Percentiles rank a stretch among this genome's conserved stretches.
Conservation (phyloP, 805 yeast genomes). For the Candida broadrunensis region DNA sequence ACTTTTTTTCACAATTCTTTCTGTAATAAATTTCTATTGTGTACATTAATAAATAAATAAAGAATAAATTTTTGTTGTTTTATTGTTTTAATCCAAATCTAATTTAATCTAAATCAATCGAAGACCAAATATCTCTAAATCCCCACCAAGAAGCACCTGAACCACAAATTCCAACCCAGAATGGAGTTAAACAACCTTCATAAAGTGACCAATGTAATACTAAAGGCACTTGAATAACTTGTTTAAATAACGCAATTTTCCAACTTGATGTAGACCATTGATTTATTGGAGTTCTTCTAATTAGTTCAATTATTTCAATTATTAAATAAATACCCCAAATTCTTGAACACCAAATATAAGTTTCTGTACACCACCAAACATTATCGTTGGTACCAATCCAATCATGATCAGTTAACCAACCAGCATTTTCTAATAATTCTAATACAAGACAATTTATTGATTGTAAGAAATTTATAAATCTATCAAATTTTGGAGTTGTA, state of each 20-base stretch:
- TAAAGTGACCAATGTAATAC: slow-evolving; percentile 44
- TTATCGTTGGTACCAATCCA: slow-evolving; percentile 43
- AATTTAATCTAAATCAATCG: slow-evolving; percentile 24
- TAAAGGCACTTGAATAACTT: slow-evolving; percentile 38
- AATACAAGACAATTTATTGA: slow-evolving; percentile 38
- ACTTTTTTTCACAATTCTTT: no score
- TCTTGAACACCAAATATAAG: slow-evolving; percentile 43
- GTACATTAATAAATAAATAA: not conserved
- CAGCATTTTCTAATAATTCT: slow-evolving; percentile 41
- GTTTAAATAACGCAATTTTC: slow-evolving; percentile 34
- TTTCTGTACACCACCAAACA: slow-evolving; percentile 38
- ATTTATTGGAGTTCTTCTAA: slow-evolving; percentile 37
- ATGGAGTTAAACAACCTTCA: slow-evolving; percentile 43
- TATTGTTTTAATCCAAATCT: no score
- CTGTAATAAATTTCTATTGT: not conserved
- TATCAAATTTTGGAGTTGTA: slow-evolving; percentile 23
- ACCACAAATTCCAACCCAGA: slow-evolving; percentile 48
- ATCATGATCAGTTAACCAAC: slow-evolving; percentile 45
- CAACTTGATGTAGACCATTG: slow-evolving; percentile 32
- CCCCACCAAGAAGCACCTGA: slow-evolving; percentile 44
- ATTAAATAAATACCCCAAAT: slow-evolving; percentile 42
- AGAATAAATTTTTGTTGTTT: no score
- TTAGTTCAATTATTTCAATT: slow-evolving; percentile 37
- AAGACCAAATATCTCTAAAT: slow-evolving; percentile 32
- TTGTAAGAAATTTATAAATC: slow-evolving; percentile 35